Evolutionary conservation across 352 stramenopile genomes (phyloP).

Genomic region (Aphanomyces euteiches): DNA sequence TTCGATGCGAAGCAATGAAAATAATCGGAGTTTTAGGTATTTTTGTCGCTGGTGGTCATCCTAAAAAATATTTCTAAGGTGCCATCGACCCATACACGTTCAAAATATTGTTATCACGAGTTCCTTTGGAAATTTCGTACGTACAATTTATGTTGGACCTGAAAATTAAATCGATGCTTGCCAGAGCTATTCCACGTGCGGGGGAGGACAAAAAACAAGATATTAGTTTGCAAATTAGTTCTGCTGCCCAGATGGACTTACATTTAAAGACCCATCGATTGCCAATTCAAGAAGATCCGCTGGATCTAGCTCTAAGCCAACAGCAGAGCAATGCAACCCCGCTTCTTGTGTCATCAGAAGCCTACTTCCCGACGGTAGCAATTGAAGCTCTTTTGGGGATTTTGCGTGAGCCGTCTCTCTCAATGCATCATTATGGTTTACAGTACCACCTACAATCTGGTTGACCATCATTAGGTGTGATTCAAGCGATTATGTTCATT

Average conservation of each 20-base stretch:
- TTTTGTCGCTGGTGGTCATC: too few species aligned
- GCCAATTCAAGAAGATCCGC: neutral
- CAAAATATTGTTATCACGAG: slow-evolving; percentile 58
- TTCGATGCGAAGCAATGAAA: slow-evolving; percentile 95
- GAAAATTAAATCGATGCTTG: neutral
- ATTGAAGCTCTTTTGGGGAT: slow-evolving; percentile 96
- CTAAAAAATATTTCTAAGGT: slow-evolving; percentile 30
- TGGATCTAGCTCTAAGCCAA: slow-evolving; percentile 36
- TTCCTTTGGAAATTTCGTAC: slow-evolving; percentile 57
- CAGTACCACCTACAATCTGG: neutral
- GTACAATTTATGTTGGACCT: slow-evolving; percentile 19
- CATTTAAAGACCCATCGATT: slow-evolving; percentile 36
- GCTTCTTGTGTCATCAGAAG: slow-evolving; percentile 75
- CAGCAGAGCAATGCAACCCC: slow-evolving; percentile 61
- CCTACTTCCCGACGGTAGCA: slow-evolving; percentile 97
- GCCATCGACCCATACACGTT: slow-evolving; percentile 96
- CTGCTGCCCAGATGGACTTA: slow-evolving; percentile 77
- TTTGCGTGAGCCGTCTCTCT: slow-evolving; percentile 93
- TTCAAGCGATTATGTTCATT: slow-evolving; percentile 98
- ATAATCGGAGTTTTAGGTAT: slow-evolving; percentile 92
- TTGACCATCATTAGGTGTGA: slow-evolving; percentile 64
- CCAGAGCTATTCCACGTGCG: neutral
- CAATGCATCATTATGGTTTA: slow-evolving; percentile 88
- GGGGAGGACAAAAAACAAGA: slow-evolving; percentile 80
- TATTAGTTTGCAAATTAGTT: slow-evolving; percentile 81